Conservation (phyloP, 352 stramenopile genomes). For the Phytophthora brassicae region DNA sequence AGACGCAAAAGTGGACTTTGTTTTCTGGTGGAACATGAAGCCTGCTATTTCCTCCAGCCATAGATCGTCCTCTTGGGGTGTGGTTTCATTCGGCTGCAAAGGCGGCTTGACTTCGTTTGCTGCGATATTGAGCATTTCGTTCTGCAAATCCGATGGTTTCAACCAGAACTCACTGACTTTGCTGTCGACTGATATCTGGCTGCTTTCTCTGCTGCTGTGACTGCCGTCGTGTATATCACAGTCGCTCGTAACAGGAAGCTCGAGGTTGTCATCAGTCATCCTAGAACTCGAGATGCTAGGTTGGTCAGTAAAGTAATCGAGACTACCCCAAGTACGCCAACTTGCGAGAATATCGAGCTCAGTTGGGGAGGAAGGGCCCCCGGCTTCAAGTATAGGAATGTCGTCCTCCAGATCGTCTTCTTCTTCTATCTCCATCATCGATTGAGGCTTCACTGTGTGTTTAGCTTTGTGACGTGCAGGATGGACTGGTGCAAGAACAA, state of each 20-base stretch:
- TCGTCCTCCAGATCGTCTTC: conserved; percentile 7
- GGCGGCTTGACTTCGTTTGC: not conserved
- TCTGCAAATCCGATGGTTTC: conserved; percentile 19
- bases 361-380: conserved; percentile 16
- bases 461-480: conserved; percentile 9
- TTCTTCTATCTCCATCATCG: not conserved
- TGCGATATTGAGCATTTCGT: conserved; percentile 1
- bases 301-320: conserved; percentile 25
- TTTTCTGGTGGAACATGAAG: conserved; percentile 24
- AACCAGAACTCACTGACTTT: conserved; percentile 36
- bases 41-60: conserved; percentile 29
- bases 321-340: conserved; percentile 33
- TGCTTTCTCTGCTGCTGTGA: not conserved
- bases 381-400: conserved; percentile 28
- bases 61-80: conserved; percentile 15
- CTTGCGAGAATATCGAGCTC: conserved; percentile 34
- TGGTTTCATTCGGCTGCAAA: not conserved
- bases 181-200: conserved; percentile 16
- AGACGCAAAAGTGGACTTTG: conserved; percentile 4
- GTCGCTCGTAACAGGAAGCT: not conserved
- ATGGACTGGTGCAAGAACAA: conserved; percentile 15
- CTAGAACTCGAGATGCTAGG: conserved; percentile 3
- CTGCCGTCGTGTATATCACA: not conserved
- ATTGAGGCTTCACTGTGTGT: conserved; percentile 4
- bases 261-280: not conserved